Percentiles rank a stretch among this genome's conserved stretches.
Evolutionary conservation across 2,329 filamentous ascomycete species (phyloP).

Genomic region (Xylariales sp.): DNA sequence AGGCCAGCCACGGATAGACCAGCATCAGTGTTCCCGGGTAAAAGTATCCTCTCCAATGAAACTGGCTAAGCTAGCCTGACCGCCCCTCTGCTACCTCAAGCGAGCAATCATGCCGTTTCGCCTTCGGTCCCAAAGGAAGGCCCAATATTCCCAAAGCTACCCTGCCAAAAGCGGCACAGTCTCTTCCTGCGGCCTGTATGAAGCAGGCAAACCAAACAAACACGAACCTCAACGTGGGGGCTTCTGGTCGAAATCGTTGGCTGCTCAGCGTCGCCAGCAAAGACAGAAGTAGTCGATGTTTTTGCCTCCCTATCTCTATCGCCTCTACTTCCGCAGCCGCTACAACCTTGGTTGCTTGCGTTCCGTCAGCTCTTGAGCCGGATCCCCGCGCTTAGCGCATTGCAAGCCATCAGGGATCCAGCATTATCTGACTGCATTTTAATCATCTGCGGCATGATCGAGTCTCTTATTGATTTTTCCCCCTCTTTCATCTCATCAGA

Average conservation of each 20-base stretch:
- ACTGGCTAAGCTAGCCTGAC: not conserved
- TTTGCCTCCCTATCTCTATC: not conserved
- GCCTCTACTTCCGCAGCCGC: constrained; percentile 4
- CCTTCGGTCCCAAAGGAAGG: constrained; percentile 7
- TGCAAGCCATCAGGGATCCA: constrained; percentile 17
- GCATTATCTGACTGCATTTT: constrained; percentile 8
- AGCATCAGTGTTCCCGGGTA: constrained; percentile 12
- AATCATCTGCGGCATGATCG: not conserved
- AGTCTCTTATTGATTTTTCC: constrained; percentile 4
- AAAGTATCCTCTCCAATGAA: constrained; percentile 8
- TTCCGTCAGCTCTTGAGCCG: constrained; percentile 4
- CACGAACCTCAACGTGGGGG: constrained; percentile 28
- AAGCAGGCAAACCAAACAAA: not conserved
- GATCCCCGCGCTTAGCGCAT: constrained; percentile 34
- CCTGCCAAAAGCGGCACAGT: constrained; percentile 26
- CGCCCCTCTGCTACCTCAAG: constrained; percentile 10
- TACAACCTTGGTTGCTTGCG: constrained; percentile 15
- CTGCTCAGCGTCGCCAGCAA: constrained; percentile 12
- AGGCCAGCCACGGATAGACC: constrained; percentile 5
- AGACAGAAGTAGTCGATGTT: not conserved
- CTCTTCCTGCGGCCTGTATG: constrained; percentile 8
- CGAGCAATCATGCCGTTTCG: not conserved
- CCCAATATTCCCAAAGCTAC: constrained; percentile 7
- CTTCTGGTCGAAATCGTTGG: constrained; percentile 17
- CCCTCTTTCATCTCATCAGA: not conserved